Conservation (phyloP, 225 moss, liverwort and hornwort genomes). For the Bryoerythrophyllum caledonicum region DNA sequence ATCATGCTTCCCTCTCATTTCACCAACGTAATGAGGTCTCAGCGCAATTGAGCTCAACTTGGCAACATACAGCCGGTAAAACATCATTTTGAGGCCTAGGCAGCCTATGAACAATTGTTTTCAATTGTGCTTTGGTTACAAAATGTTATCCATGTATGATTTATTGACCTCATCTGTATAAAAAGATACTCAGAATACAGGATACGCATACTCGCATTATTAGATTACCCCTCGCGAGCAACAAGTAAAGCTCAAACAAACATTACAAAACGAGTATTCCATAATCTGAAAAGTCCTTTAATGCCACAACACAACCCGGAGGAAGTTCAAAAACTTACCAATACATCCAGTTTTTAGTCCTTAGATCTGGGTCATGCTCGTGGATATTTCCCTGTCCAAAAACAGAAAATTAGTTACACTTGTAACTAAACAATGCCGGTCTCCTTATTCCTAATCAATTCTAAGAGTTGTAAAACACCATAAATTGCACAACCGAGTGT, state of each 20-base stretch:
- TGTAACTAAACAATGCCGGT: constrained; percentile 5
- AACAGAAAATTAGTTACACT: constrained; percentile 22
- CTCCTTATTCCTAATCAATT: constrained; percentile 12
- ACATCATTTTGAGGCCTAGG: constrained; percentile 4
- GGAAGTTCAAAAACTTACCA: constrained; percentile 61
- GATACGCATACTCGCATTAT: background rate
- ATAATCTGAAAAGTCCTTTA: background rate
- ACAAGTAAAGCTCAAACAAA: constrained; percentile 1
- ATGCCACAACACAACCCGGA: constrained; percentile 1
- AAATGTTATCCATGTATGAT: background rate
- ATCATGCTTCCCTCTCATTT: background rate
- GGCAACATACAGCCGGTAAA: background rate
- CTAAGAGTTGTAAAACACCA: background rate
- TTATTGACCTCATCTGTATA: constrained; percentile 7
- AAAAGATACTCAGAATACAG: constrained; percentile 8
- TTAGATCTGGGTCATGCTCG: constrained; percentile 76
- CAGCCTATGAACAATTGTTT: background rate
- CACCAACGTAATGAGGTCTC: constrained; percentile 13
- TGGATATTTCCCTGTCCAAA: constrained; percentile 70
- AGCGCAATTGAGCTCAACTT: background rate
- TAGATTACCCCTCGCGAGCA: background rate
- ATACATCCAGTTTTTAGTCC: constrained; percentile 83
- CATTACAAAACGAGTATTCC: background rate
- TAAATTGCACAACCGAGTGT: constrained; percentile 7
- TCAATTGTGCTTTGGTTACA: background rate